A percentile compares a stretch with the other conserved stretches of the same genome.
These are phyloP conservation scores for Penicillium paradoxum DNA, from an alignment of 495 filamentous ascomycete species.

Conservation along the genomic window DNA sequence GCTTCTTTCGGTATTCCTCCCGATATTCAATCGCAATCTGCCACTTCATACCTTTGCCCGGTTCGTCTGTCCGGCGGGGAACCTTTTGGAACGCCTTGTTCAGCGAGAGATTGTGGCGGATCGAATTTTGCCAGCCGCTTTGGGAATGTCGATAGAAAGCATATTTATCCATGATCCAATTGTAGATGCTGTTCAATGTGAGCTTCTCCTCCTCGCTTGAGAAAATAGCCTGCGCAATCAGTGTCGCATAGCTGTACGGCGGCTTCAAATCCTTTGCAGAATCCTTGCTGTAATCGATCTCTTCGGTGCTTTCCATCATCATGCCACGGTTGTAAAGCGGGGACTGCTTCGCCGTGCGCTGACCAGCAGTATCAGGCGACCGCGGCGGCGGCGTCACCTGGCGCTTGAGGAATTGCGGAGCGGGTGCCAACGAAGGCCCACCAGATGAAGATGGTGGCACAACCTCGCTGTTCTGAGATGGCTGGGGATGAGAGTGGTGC, in stretches of 20 bases:
- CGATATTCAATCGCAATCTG: constrained; percentile 74
- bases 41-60: constrained; percentile 99
- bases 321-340: constrained; percentile 60
- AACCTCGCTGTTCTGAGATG: constrained; percentile 27
- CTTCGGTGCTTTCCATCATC: constrained; percentile 68
- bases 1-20: constrained; percentile 68
- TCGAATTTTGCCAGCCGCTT: constrained; percentile 96
- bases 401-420: constrained; percentile 63
- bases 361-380: constrained; percentile 40
- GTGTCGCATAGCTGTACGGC: constrained; percentile 89
- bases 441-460: constrained; percentile 27
- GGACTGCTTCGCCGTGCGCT: constrained; percentile 52
- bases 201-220: constrained; percentile 77
- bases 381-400: constrained; percentile 61
- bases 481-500: constrained; percentile 35
- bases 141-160: constrained; percentile 82
- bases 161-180: constrained; percentile 82
- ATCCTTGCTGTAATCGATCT: constrained; percentile 82
- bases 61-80: constrained; percentile 85
- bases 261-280: constrained; percentile 85
- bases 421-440: constrained; percentile 59
- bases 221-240: constrained; percentile 94
- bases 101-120: constrained; percentile 90
- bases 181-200: constrained; percentile 84
- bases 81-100: constrained; percentile 92